These are phyloP conservation scores for Ricinus communis DNA, from an alignment of 345 rosid genomes.

Conservation along the genomic window DNA sequence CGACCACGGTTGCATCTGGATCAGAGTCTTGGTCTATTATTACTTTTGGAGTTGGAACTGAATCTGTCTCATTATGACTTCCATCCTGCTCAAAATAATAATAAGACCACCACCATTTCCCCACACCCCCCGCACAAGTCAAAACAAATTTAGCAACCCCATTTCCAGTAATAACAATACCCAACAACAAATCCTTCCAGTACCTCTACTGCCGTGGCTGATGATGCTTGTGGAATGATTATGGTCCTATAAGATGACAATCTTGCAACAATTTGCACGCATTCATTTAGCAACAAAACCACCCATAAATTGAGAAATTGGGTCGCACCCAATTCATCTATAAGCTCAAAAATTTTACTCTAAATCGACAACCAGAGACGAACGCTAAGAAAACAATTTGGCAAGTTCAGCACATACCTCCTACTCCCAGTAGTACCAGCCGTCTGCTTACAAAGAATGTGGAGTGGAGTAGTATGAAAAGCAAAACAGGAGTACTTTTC, in stretches of 20 bases:
- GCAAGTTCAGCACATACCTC: no score
- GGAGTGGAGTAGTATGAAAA: slow-evolving; percentile 22
- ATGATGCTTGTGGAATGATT: slow-evolving; percentile 49
- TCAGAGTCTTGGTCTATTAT: slow-evolving; percentile 93
- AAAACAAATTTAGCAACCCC: no score
- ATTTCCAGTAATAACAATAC: not conserved
- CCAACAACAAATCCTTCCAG: no score
- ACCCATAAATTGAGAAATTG: no score
- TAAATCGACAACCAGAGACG: no score
- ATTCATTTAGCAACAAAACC: slow-evolving; percentile 4
- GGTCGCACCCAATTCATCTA: no score
- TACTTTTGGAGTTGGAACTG: slow-evolving; percentile 84
- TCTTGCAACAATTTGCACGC: slow-evolving; percentile 39
- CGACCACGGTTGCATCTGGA: slow-evolving; percentile 79
- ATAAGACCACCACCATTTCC: slow-evolving; percentile 29
- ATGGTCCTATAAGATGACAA: slow-evolving; percentile 38
- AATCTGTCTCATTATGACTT: slow-evolving; percentile 53
- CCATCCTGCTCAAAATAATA: slow-evolving; percentile 61
- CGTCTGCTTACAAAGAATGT: slow-evolving; percentile 15
- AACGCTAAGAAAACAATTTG: no score
- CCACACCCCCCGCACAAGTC: not conserved
- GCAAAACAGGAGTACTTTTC: slow-evolving; percentile 20
- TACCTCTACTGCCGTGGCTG: slow-evolving; percentile 83
- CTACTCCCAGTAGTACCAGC: not conserved
- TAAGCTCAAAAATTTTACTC: no score